A percentile compares a stretch with the other conserved stretches of the same genome.
phyloP scores from a whole-genome alignment of 805 yeast species.

The Starmerella scarabaei region DNA sequence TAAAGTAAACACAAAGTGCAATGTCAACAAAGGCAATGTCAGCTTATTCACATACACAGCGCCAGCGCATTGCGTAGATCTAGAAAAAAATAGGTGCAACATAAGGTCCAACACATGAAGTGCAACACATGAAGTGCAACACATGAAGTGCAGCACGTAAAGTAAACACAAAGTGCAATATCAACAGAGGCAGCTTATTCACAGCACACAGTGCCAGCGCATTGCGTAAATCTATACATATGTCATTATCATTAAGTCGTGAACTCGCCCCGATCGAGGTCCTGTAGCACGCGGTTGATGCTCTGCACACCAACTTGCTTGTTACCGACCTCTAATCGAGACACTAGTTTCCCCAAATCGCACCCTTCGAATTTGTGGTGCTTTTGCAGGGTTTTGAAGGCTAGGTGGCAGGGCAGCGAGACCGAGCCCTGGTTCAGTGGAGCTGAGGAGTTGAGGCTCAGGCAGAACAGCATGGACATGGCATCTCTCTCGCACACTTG shows the following conservation, averaged over 20 bases:
- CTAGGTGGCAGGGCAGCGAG: conserved; percentile 67
- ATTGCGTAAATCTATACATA: not conserved
- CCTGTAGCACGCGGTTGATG: conserved; percentile 21
- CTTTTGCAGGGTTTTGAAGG: conserved; percentile 64
- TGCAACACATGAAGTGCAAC: too few species aligned
- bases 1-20: too few species aligned
- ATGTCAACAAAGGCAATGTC: too few species aligned
- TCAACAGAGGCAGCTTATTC: too few species aligned
- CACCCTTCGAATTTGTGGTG: conserved; percentile 31
- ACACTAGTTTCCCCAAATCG: conserved; percentile 20
- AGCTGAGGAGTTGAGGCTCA: conserved; percentile 26
- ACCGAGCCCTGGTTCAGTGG: conserved; percentile 25
- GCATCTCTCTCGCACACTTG: conserved; percentile 34
- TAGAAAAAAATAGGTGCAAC: too few species aligned
- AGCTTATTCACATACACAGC: too few species aligned
- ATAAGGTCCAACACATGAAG: too few species aligned
- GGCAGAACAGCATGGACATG: conserved; percentile 70
- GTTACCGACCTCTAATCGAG: conserved; percentile 16
- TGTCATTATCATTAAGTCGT: conserved; percentile 1
- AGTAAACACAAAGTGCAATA: too few species aligned
- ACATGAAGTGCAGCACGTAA: too few species aligned
- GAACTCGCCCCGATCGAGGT: conserved; percentile 11
- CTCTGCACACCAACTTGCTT: conserved; percentile 23
- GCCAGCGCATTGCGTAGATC: too few species aligned
- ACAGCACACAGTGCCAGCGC: too few species aligned